Evolutionary conservation across 768 basidiomycete species (phyloP), one percentile per base, ranked within the genome.

Genomic region (Amanita rubescens): DNA sequence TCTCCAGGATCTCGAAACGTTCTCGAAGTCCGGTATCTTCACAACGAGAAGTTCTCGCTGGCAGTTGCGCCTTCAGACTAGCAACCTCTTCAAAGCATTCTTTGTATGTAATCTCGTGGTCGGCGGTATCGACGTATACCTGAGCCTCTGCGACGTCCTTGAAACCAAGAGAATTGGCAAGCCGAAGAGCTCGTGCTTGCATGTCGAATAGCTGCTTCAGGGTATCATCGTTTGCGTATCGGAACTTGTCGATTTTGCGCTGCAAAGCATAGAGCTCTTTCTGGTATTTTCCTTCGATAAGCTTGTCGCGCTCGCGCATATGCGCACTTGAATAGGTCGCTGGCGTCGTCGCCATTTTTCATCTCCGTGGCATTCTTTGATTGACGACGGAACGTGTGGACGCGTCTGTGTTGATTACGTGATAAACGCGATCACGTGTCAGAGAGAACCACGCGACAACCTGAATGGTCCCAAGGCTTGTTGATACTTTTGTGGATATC

Each of bases 81-180:
- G 69, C 65, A 32, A 72, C 59, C 9, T 67, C 69, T 25, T 70
- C 67, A 22, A 72, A 57, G 53, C 68, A 68, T 15, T 71, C 68
- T 51, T 64, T 65, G 51, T 71, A 76, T 3, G 69, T 56, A 0
- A 66, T 47, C 4, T 67, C 67, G 19, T 65, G 53, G 35, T 71
- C 72, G 2, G 69, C 60, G 2, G 69, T 66, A 33, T 75, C 71
- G 27, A 78, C 62, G 8, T 64, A 62, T 6, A 69, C 62, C 51
- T 77, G 72, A 0, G 76, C 75, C 27, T 78, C 76, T 9, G 63
- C 65, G 2, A 77, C 59, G 45, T 72, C 67, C 2, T 62, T 57
- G 56, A 76, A 80, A 0, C 78, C 80, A 41, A 82, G 67, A 1
- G 63, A 63, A 6, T 62, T 57, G 0, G 75, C 77, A 2, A 80